Evolutionary conservation across 257 asterid genomes (phyloP), one percentile per base, ranked within the genome.

Genomic region (Nicotiana sylvestris): DNA sequence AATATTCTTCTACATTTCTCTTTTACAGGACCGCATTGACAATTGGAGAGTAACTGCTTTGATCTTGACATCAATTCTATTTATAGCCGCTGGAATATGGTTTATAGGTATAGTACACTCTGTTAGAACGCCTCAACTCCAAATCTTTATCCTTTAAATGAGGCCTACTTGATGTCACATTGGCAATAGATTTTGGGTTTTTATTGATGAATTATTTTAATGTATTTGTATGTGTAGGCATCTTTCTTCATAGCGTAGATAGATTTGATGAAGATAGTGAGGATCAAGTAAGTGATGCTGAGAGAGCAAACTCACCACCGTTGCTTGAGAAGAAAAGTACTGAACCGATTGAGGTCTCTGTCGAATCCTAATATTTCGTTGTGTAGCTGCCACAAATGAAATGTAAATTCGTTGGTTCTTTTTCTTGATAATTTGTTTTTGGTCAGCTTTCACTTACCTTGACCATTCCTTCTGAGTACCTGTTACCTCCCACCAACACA

Each of bases 41-140:
- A 96, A 96, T 77, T 96, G 99, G 99, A 94, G 97, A 89, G 66
- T 49, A 33, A 92, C 97, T 33, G 92, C 99, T 51, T 92, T 96
- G 58, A 84, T 83, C 58, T 86, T 94, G 86, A 91, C 99, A 9
- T 91, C 99, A 4, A 53, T 96, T 87, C 83, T 96, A 76, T 94
- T 96, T 76, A 30, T 94, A 67, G 91, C 99, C 8, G 90, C 98
- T 66, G 89, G 83, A 39, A 89, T 94, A 80, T 96, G 99, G 99
- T 91, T 88, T 83, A 87, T 89, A 84, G 99, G 98, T 93, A 76
- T 82, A 76, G 76, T 74, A 37, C 9, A 51, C 30, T 32, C 21
- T 35, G 61, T 67, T 62, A 51, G 51, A 16, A 66, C 9, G n/a
- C 51, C 78, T 46, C 9, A 18, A 76, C 9, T 51, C 2, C 80